Evolutionary conservation across 805 yeast genomes (phyloP).

Genomic region (Wickerhamomyces subpelliculosus): DNA sequence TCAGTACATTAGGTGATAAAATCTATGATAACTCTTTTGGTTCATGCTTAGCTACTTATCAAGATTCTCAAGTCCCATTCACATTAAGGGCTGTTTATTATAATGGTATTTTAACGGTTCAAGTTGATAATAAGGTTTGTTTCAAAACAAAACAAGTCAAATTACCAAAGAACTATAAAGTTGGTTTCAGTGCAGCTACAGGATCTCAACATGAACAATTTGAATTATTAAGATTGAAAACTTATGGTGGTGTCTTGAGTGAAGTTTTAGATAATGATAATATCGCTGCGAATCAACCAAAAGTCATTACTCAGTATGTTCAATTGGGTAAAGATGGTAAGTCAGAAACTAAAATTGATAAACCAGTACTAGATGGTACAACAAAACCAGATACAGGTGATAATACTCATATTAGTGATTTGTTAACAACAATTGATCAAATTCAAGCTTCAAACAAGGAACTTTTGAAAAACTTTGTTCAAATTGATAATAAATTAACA

Average conservation of each 20-base stretch:
- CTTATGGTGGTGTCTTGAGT: slow-evolving; percentile 44
- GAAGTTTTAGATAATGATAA: slow-evolving; percentile 57
- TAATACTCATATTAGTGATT: slow-evolving; percentile 1
- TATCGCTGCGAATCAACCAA: slow-evolving; percentile 36
- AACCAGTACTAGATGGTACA: no score
- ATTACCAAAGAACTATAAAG: slow-evolving; percentile 35
- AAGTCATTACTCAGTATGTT: slow-evolving; percentile 34
- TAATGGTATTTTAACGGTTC: slow-evolving; percentile 48
- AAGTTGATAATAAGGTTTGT: slow-evolving; percentile 64
- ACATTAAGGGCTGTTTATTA: slow-evolving; percentile 62
- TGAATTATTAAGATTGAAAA: slow-evolving; percentile 55
- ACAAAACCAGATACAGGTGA: slow-evolving; percentile 1
- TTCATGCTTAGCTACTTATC: slow-evolving; percentile 50
- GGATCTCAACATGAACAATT: slow-evolving; percentile 46
- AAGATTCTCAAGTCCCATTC: slow-evolving; percentile 64
- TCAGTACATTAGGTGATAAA: slow-evolving; percentile 20
- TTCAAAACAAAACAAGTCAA: slow-evolving; percentile 53
- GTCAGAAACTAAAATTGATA: slow-evolving; percentile 10
- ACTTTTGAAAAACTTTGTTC: slow-evolving; percentile 7
- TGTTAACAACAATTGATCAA: slow-evolving; percentile 5
- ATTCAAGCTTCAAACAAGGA: slow-evolving; percentile 15
- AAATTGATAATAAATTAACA: slow-evolving; percentile 13
- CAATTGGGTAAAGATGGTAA: slow-evolving; percentile 27
- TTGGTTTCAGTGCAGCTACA: slow-evolving; percentile 51
- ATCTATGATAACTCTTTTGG: slow-evolving; percentile 37